Base-by-base conservation (phyloP, 345 rosid genomes). In the Physaria fendleri region DNA sequence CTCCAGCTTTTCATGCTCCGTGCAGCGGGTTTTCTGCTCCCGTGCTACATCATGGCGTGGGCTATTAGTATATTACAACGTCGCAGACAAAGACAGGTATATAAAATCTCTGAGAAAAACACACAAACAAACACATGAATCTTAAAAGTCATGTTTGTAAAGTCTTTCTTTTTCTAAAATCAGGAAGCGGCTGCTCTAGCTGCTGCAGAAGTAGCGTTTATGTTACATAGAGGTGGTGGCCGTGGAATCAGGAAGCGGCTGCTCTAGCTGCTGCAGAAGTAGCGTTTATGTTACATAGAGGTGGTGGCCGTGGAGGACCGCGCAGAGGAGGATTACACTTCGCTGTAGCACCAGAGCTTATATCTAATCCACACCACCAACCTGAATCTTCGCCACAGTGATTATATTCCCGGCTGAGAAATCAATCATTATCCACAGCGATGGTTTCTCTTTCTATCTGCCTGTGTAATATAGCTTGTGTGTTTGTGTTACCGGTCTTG, bases 31-130 rank as follows among this genome's bases (percentile, higher is more conserved):
- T 93, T 93, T 82, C 94, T 93, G 65, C 85, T 93, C 46, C 97
- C 99, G 0, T 93, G 99, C 72, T 93, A 89, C 72, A 87, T 93
- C 49, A 93, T 89, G 99, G 99, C 97, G 45, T 93, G 99, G 99
- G 97, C 95, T 55, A 80, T 93, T 53, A 85, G 94, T 74, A 79
- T 89, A 61, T 59, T 93, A 73, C 99, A 93, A 78, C 91, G 88
- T 5, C 81, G 99, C 16, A 82, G 97, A 74, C 96, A 89, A 65
- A 83, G 95, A 81, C 96, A 87, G 88, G 99, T 93, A 62, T 2
- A 25, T 12, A 42, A 6, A 10, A 28, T 28, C 42, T 30, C 4
- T 28, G 25, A 5, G 8, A 15, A 41, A 52, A 34, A 17, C 29
- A 11, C 18, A 52, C 24, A 17, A 22, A 11, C 18, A 27, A 38